Conservation (phyloP, 371 early-diverging fungal species). For the Syncephalastrum racemosum region DNA sequence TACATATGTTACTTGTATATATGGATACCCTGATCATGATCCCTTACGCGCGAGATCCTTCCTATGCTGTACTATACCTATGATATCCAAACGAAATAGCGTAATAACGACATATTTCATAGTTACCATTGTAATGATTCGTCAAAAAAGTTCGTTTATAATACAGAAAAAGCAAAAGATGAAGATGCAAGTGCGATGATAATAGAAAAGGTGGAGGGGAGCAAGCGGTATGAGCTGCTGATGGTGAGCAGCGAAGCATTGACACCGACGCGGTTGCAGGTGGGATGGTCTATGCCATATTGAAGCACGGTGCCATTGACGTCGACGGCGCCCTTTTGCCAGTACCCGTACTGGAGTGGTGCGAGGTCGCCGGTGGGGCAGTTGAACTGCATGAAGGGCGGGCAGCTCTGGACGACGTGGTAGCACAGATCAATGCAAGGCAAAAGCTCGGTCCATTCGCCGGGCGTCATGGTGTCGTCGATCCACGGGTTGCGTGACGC, state of each 20-base stretch:
- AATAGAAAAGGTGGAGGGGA: too few relatives aligned
- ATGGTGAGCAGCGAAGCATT: constrained; percentile 26
- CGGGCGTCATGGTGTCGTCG: constrained; percentile 37
- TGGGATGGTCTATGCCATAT: constrained; percentile 32
- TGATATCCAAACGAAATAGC: too few relatives aligned
- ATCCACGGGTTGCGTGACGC: constrained; percentile 50
- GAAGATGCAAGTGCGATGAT: too few relatives aligned
- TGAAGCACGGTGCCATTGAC: constrained; percentile 23
- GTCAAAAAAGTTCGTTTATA: too few relatives aligned
- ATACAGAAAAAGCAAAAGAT: too few relatives aligned
- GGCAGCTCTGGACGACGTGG: constrained; percentile 66
- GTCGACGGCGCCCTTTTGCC: constrained; percentile 26
- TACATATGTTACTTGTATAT: too few relatives aligned
- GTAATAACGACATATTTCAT: too few relatives aligned
- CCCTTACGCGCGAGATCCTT: too few relatives aligned
- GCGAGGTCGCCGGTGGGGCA: constrained; percentile 60
- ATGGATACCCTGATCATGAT: too few relatives aligned
- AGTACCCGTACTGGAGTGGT: constrained; percentile 44
- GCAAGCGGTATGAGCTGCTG: constrained; percentile 5
- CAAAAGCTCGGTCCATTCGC: constrained; percentile 54
- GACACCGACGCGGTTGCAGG: constrained; percentile 42
- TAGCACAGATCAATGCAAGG: constrained; percentile 70
- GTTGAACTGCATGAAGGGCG: constrained; percentile 57
- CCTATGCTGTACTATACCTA: too few relatives aligned
- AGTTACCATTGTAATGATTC: too few relatives aligned